Evolutionary conservation across 2,329 filamentous ascomycete species (phyloP), one percentile per base, ranked within the genome.

Genomic region (Herpomyces periplanetae): DNA sequence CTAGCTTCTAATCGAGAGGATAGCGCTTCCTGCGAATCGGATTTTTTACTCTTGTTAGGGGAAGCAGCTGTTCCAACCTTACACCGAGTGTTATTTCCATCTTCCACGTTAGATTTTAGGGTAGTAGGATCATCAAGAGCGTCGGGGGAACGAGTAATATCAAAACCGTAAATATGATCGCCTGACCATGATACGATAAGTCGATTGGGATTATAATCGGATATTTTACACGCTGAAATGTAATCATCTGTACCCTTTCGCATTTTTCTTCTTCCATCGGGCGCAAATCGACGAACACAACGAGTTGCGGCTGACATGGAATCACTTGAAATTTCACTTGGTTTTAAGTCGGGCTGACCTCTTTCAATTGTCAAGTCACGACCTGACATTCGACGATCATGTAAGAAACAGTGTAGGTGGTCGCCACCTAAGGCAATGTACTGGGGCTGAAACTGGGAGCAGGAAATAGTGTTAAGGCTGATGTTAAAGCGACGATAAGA

Each of bases 181-280:
- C 51, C 53, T 9, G 53, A 60, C 57, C 57, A 63, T 27, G 55
- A 61, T 10, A 52, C 57, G 7, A 63, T 36, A 28, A 63, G 47
- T 28, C 63, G 56, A 25, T 62, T 56, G 0, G 57, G 58, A 23
- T 57, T 47, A 5, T 51, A 52, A 34, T 62, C 53, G 26, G 54
- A 60, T 28, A 63, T 63, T 34, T 61, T 63, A 35, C 55, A 60
- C 8, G 57, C 55, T 2, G 57, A 62, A 28, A 63, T 62, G 27
- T 62, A 55, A 3, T 54, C 51, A 24, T 48, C 48, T 20, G 57
- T 50, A 22, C 38, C 40, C 17, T 40, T 39, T 21, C 39, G 34
- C 44, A 51, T 50, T 15, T 35, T 38, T 25, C 37, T 39, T 33
- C 51, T 45, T n/a, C 54, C 51, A 23, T 47, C 39, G 1, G 56